Base-by-base conservation (phyloP, 129 eudicot species). In the Arctium lappa region DNA sequence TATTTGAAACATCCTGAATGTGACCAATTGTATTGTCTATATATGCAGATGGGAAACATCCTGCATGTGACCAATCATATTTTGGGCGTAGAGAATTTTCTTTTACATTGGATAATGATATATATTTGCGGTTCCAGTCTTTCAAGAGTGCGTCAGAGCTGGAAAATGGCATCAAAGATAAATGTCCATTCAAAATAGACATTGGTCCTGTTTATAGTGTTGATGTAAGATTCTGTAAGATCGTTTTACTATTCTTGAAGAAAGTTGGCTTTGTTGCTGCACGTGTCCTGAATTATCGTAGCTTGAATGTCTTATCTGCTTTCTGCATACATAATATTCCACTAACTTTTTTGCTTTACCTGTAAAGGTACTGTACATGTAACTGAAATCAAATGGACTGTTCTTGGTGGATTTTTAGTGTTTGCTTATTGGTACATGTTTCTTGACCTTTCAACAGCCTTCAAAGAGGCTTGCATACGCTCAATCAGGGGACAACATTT, bases 121-220 rank as follows among this genome's bases (percentile, higher is more conserved):
- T 96, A 82, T 96, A 93, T 76, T 31, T 96, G 74, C 93, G 98
- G 60, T 96, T 85, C 79, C 93, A 91, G 85, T 93, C 98, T 11
- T 96, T 90, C 82, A 86, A 88, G 30, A 79, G 77, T 72, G 93
- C 81, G 5, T 76, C 89, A 79, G 97, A 93, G 70, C 83, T 96
- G 60, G 94, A 93, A 89, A 90, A 77, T 40, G 82, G 97, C 44
- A 92, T 93, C 76, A 96, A 90, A 81, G 93, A 91, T 73, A 84
- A 96, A 65, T 93, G 95, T 56, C 98, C 98, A 4, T 86, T 91
- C 76, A 95, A 93, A 89, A 93, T 95, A 31, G 97, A 95, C 72
- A 95, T 95, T 65, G 99, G 98, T 7, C 91, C 97, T 11, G 95
- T 95, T 34, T 95, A 93, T 68, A 95, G 92, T 60, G 97, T 91